Percentiles rank a stretch among this genome's conserved stretches.
phyloP scores from a whole-genome alignment of 768 basidiomycete species.

The Lactarius pseudohatsudake region DNA sequence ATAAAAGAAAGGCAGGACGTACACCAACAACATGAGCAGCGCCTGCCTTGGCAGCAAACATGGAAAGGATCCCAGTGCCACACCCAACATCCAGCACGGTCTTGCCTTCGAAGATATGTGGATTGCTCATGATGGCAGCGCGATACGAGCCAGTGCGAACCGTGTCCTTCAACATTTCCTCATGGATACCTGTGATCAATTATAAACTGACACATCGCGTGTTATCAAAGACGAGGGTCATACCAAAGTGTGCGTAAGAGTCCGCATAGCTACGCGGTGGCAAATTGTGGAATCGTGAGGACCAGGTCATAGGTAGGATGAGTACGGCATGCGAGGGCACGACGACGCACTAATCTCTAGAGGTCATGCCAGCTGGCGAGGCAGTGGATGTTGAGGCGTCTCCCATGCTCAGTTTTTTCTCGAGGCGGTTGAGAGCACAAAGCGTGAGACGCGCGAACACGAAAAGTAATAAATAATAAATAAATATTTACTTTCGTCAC shows the following conservation, averaged over 20 bases:
- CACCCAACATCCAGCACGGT: conserved; percentile 98
- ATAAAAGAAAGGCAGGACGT: conserved; percentile 35
- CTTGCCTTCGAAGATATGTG: conserved; percentile 95
- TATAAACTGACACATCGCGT: background rate
- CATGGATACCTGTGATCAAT: conserved; percentile 76
- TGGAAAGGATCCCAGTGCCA: conserved; percentile 95
- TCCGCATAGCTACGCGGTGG: conserved; percentile 74
- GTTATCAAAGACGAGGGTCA: conserved; percentile 30
- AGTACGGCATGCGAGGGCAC: background rate
- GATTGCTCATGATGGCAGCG: conserved; percentile 90
- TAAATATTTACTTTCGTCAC: background rate
- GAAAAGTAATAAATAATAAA: background rate
- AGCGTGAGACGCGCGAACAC: background rate
- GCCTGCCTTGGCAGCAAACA: conserved; percentile 97
- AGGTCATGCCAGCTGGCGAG: conserved; percentile 57
- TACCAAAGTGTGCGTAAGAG: conserved; percentile 94
- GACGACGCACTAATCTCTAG: conserved; percentile 76
- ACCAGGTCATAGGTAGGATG: conserved; percentile 28
- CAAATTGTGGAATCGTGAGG: conserved; percentile 11
- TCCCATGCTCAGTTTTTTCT: conserved; percentile 13
- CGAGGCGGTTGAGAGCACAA: background rate
- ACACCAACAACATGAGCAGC: conserved; percentile 93
- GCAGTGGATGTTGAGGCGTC: conserved; percentile 18
- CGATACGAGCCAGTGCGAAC: conserved; percentile 97
- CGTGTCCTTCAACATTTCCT: conserved; percentile 98